Evolutionary conservation across 306 rosid species (phyloP), one percentile per base, ranked within the genome.

Genomic region (Crotalaria pallida): DNA sequence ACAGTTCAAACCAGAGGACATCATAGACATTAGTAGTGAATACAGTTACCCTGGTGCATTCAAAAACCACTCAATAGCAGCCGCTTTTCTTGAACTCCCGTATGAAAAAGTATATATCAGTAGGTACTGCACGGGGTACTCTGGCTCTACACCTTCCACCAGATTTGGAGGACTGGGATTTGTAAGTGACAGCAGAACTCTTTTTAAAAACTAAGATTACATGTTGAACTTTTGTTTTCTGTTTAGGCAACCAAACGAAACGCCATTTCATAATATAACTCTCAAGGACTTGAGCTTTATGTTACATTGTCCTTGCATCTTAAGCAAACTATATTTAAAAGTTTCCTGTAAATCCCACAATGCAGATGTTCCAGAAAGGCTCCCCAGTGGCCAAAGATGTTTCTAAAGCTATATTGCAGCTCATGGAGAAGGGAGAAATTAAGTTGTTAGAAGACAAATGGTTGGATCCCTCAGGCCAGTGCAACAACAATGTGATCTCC

Each of bases 131-230:
- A 69, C 70, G 12, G 83, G 65, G 13, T 88, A 49, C 64, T 71
- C 79, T 22, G 62, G 77, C 71, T 50, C 80, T 8, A 23, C 74
- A 31, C 72, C 79, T 34, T 65, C 82, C 62, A 41, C 36, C 71
- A 85, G 84, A 75, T 87, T 71, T 75, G 97, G 92, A 77, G 97
- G 97, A 52, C 67, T 86, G 5, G 88, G 86, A 75, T 91, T 88
- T 87, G 96, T 91, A 57, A 83, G 96, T 80, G 49, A 13, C 66
- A 56, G 0, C 9, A 40, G 18, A 59, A 17, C 44, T 76, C 69
- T 29, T 31, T 31, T 23, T 58, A 21, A 31, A 51, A 51, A 21
- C 18, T 38, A 69, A 1, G 16, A 61, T 29, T 13, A 53, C 52
- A 4, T 49, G 5, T 33, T 57, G 38, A 60, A 40, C 31, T 49